These are phyloP conservation scores for Trypanosoma congolense DNA, from an alignment of 208 protist species.

Conservation along the genomic window DNA sequence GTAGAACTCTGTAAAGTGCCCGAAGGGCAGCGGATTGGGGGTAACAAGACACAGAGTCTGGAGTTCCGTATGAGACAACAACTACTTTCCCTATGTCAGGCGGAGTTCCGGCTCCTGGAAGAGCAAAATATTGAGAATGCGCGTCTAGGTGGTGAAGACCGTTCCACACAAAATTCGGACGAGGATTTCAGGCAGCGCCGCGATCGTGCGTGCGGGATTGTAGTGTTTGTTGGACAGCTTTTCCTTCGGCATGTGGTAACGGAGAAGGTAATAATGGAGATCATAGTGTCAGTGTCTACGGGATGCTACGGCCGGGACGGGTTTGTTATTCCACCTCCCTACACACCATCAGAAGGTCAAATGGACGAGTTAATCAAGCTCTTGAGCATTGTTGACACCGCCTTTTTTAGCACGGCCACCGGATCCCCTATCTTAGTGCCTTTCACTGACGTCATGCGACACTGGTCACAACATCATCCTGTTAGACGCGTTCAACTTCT, in stretches of 20 bases:
- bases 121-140: constrained; percentile 21
- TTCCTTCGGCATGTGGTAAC: constrained; percentile 59
- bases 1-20: constrained; percentile 53
- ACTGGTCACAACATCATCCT: constrained; percentile 61
- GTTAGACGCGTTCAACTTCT: constrained; percentile 62
- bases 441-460: constrained; percentile 39
- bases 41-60: constrained; percentile 51
- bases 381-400: constrained; percentile 33
- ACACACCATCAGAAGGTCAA: constrained; percentile 63
- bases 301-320: constrained; percentile 32
- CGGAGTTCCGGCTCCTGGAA: constrained; percentile 40
- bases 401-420: constrained; percentile 41
- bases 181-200: constrained; percentile 46
- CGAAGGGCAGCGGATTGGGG: constrained; percentile 48
- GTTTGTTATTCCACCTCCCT: constrained; percentile 45
- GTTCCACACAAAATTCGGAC: constrained; percentile 16
- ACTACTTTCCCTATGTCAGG: constrained; percentile 62
- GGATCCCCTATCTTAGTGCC: constrained; percentile 35
- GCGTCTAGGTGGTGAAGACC: constrained; percentile 20
- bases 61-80: constrained; percentile 68
- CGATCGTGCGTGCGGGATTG: constrained; percentile 63
- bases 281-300: constrained; percentile 47
- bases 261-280: constrained; percentile 49
- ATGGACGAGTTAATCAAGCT: constrained; percentile 65
- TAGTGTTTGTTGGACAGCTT: constrained; percentile 75